Conservation (phyloP, 768 basidiomycete species). For the Macrolepiota fuliginosa region DNA sequence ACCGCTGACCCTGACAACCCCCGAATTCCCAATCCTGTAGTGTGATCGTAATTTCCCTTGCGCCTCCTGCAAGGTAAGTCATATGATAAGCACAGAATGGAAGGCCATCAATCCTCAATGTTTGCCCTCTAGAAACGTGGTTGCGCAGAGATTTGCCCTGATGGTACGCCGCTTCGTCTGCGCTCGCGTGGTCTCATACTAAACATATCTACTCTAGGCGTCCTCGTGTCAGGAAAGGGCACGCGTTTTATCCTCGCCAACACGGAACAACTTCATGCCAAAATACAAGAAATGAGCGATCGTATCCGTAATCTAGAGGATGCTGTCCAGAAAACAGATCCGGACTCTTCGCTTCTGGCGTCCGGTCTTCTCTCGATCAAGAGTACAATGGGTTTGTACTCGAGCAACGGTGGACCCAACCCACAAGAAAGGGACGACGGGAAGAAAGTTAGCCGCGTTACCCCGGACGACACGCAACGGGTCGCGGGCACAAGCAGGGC, state of each 20-base stretch:
- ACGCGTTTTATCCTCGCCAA: conserved; percentile 68
- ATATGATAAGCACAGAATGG: not conserved
- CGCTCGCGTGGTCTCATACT: not conserved
- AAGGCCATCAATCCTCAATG: conserved; percentile 2
- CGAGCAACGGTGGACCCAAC: conserved; percentile 19
- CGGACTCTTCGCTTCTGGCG: conserved; percentile 47
- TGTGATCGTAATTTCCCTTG: conserved; percentile 54
- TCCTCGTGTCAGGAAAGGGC: conserved; percentile 64
- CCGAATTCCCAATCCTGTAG: conserved; percentile 22
- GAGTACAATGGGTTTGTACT: conserved; percentile 52
- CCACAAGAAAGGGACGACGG: conserved; percentile 2
- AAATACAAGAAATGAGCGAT: conserved; percentile 67
- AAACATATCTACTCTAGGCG: conserved; percentile 34
- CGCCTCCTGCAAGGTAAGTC: conserved; percentile 37
- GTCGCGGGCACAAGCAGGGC: conserved; percentile 18
- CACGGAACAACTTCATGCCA: conserved; percentile 61
- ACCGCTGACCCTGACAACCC: conserved; percentile 14
- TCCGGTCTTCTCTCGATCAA: conserved; percentile 52
- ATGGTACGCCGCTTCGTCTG: conserved; percentile 36
- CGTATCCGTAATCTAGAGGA: conserved; percentile 63
- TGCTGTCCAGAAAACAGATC: conserved; percentile 36
- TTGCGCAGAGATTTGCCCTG: conserved; percentile 65
- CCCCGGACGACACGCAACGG: conserved; percentile 9
- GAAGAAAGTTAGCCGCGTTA: not conserved
- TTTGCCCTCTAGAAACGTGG: conserved; percentile 49